Evolutionary conservation across 2,329 filamentous ascomycete genomes (phyloP).

Genomic region (Talaromyces sp.): DNA sequence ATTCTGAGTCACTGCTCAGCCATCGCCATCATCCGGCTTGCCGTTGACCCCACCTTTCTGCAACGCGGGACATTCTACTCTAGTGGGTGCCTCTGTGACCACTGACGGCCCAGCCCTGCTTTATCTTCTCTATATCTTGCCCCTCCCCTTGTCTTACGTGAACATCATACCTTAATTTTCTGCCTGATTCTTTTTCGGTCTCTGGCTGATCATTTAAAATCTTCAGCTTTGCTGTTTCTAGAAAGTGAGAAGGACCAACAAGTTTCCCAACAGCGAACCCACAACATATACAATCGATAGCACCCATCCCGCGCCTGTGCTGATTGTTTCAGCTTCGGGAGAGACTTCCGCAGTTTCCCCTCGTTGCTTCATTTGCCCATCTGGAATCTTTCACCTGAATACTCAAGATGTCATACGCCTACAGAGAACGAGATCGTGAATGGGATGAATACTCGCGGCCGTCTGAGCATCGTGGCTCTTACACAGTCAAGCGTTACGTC

Average conservation of each 20-base stretch:
- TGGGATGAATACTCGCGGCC: conserved; percentile 44
- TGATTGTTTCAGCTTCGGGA: conserved; percentile 4
- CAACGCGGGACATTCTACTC: conserved; percentile 5
- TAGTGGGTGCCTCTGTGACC: neutral
- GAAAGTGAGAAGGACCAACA: neutral
- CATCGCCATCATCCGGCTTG: neutral
- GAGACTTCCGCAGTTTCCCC: neutral
- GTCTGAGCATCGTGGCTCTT: conserved; percentile 46
- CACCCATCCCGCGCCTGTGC: neutral
- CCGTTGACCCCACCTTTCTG: conserved; percentile 12
- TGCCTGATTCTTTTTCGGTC: neutral
- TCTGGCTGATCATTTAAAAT: neutral
- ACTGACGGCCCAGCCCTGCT: neutral
- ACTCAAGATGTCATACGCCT: conserved; percentile 37
- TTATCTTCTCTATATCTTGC: conserved; percentile 1
- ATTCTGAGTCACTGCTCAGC: conserved; percentile 8
- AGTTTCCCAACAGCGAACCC: neutral
- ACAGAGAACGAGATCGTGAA: conserved; percentile 43
- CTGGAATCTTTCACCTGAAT: neutral
- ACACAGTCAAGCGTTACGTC: conserved; percentile 61
- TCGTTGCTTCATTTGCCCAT: neutral
- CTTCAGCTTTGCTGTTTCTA: neutral
- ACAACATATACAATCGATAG: neutral
- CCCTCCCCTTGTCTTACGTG: conserved; percentile 1
- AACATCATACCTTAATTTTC: neutral